These are phyloP conservation scores for Boeremia exigua DNA, from an alignment of 2,329 filamentous ascomycete genomes.

Conservation along the genomic window DNA sequence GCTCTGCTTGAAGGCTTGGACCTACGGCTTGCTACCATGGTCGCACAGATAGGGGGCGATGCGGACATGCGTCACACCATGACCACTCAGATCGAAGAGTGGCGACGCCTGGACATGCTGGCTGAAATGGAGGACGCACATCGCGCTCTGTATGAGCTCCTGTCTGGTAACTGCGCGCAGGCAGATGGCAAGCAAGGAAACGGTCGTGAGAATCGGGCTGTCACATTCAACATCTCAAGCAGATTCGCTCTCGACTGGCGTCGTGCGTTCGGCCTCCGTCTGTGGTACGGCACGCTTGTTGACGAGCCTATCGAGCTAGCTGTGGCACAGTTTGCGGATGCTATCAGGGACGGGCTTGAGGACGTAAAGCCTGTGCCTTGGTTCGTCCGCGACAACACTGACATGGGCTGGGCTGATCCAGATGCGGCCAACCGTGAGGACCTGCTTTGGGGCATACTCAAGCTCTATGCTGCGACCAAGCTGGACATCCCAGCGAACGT, in stretches of 20 bases:
- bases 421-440: conserved; percentile 70
- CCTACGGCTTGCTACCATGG: conserved; percentile 81
- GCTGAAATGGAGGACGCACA: conserved; percentile 87
- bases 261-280: conserved; percentile 85
- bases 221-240: conserved; percentile 80
- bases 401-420: conserved; percentile 66
- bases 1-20: conserved; percentile 77
- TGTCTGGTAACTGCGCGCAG: conserved; percentile 84
- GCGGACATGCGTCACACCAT: conserved; percentile 73
- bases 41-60: conserved; percentile 84
- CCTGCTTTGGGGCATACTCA: conserved; percentile 84
- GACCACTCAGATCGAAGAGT: conserved; percentile 78
- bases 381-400: conserved; percentile 67
- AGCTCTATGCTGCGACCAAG: conserved; percentile 73
- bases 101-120: conserved; percentile 81
- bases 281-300: conserved; percentile 82
- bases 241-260: conserved; percentile 91
- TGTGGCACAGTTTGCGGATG: conserved; percentile 74
- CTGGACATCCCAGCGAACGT: conserved; percentile 54
- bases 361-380: conserved; percentile 72
- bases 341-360: conserved; percentile 74
- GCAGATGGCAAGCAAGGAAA: conserved; percentile 77
- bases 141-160: conserved; percentile 85
- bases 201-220: conserved; percentile 78
- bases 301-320: conserved; percentile 74